Percentiles rank a stretch among this genome's conserved stretches.
Evolutionary conservation across 1,139 yeast species (phyloP).

Genomic region (Scheffersomyces segobiensis): DNA sequence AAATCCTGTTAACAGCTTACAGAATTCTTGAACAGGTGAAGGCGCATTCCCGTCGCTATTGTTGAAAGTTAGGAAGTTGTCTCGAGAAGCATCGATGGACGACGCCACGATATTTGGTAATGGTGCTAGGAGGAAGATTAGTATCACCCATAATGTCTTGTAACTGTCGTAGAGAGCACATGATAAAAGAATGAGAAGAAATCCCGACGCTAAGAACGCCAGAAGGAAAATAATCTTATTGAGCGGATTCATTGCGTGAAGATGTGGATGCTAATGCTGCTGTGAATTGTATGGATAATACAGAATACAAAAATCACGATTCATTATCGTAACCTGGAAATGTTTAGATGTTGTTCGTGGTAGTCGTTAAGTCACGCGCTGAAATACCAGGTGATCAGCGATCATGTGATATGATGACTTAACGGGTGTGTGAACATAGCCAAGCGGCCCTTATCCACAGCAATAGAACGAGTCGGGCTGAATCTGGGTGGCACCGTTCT

Average conservation of each 20-base stretch:
- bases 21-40: constrained; percentile 56
- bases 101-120: constrained; percentile 58
- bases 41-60: constrained; percentile 42
- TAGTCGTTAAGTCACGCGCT: no score
- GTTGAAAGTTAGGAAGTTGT: constrained; percentile 67
- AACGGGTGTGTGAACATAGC: no score
- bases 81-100: constrained; percentile 43
- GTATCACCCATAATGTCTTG: constrained; percentile 68
- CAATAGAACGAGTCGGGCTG: no score
- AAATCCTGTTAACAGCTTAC: constrained; percentile 64
- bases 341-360: not conserved
- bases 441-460: no score
- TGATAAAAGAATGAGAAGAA: constrained; percentile 66
- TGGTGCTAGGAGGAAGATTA: constrained; percentile 68
- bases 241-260: constrained; percentile 47
- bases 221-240: constrained; percentile 72
- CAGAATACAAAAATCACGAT: not conserved
- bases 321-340: not conserved
- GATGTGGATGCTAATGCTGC: not conserved
- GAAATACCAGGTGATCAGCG: no score
- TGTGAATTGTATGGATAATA: not conserved
- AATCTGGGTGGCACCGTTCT: no score
- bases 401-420: no score
- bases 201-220: constrained; percentile 71
- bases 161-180: constrained; percentile 75